Conservation (phyloP, 768 basidiomycete genomes). For the Aureoboletus auriporus region DNA sequence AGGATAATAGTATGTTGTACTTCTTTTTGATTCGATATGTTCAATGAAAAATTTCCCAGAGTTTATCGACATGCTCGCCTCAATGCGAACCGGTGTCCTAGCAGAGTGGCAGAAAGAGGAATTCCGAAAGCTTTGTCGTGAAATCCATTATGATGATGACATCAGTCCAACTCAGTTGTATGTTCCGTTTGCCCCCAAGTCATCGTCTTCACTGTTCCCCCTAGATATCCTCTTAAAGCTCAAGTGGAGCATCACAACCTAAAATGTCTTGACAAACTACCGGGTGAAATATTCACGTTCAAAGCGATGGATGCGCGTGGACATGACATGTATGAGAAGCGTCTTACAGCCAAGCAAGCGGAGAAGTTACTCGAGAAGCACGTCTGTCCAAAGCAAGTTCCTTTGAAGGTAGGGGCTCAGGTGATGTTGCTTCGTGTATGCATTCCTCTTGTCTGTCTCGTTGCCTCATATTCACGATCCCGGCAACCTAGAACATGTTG, state of each 20-base stretch:
- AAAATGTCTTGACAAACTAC: constrained; percentile 14
- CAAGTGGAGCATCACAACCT: constrained; percentile 25
- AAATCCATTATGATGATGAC: constrained; percentile 71
- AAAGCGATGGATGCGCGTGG: constrained; percentile 44
- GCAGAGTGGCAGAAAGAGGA: constrained; percentile 56
- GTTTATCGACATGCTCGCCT: constrained; percentile 95
- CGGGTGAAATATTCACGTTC: constrained; percentile 32
- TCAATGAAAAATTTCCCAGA: constrained; percentile 38
- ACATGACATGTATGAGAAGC: constrained; percentile 32
- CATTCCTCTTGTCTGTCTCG: neutral
- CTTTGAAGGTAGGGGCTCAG: constrained; percentile 67
- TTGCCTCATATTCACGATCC: neutral
- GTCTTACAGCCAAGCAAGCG: constrained; percentile 29
- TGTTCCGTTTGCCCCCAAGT: constrained; percentile 17
- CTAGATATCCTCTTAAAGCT: constrained; percentile 26
- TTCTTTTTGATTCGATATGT: neutral
- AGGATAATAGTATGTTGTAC: constrained; percentile 42
- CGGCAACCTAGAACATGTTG: constrained; percentile 26
- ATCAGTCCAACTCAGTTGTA: constrained; percentile 88
- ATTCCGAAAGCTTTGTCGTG: constrained; percentile 63
- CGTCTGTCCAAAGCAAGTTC: constrained; percentile 44
- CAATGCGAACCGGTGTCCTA: constrained; percentile 91
- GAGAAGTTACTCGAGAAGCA: constrained; percentile 41
- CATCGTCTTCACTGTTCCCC: neutral
- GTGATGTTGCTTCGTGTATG: constrained; percentile 59